Evolutionary conservation across 495 filamentous ascomycete genomes (phyloP), one percentile per base, ranked within the genome.

Genomic region (Trichocladium uniseriatum): DNA sequence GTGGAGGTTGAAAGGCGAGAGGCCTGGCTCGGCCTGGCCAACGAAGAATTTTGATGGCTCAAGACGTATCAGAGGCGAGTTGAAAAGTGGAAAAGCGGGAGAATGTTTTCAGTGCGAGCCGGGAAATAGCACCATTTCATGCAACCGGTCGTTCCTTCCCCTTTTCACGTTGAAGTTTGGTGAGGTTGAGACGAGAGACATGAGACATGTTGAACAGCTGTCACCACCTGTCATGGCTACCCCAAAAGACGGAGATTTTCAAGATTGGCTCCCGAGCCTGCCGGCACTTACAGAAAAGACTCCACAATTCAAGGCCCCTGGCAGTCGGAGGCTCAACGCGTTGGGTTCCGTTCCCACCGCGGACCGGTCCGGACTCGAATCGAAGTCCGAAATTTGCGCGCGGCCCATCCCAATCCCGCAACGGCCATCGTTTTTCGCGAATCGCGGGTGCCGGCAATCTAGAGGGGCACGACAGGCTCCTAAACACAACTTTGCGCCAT

Each of bases 251-350:
- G 24, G 4, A 4, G 24, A 8, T 3, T 27, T 27, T 37, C 6
- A 13, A 1, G 16, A 32, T 19, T 18, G 24, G 2, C 27, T 20
- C 20, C 42, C 28, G 22, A 38, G 13, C 37, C 27, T 32, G 38
- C 38, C 46, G 46, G 46, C 38, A 49, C 29, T 49, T 45, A 18
- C 13, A 20, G 42, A 34, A 6, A 15, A 22, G 37, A 24, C 45
- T 41, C 46, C 46, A 8, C 46, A 49, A 36, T 28, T 27, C 37
- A 35, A 29, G 18, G 40, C 22, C 46, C 16, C 19, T 21, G 4
- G 4, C 45, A 29, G 39, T 31, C 47, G 20, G 37, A 43, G 38
- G 6, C 37, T 10, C 28, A 16, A 10, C 21, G 24, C 15, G 45
- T 24, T 44, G n/a, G 31, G 45, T 36, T 34, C 31, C 43, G 18